Evolutionary conservation across 2,329 filamentous ascomycete genomes (phyloP).

Genomic region (Nothophoma quercina): DNA sequence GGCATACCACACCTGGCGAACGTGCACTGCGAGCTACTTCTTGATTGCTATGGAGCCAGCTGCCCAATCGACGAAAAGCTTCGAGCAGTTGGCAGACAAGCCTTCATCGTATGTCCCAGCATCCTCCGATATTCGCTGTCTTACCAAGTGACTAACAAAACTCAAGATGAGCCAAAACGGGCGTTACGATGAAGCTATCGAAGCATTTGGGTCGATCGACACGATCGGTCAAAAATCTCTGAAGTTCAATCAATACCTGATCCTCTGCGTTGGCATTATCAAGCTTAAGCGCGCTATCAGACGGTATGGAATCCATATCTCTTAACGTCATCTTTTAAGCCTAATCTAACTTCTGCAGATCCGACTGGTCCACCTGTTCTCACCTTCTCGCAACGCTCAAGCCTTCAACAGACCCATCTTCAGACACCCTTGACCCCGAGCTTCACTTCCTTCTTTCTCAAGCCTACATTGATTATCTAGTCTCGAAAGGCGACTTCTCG

Average conservation of each 20-base stretch:
- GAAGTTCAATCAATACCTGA: constrained; percentile 78
- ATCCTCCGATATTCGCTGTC: too few relatives aligned
- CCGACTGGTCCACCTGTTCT: constrained; percentile 64
- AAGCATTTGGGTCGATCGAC: constrained; percentile 66
- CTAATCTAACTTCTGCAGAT: constrained; percentile 46
- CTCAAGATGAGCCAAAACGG: constrained; percentile 68
- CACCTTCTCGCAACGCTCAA: constrained; percentile 66
- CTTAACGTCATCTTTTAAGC: background rate
- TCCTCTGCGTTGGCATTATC: constrained; percentile 71
- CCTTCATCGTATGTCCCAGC: constrained; percentile 60
- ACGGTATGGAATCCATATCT: constrained; percentile 45
- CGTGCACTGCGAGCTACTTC: constrained; percentile 74
- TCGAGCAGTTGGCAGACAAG: constrained; percentile 74
- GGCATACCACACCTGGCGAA: constrained; percentile 67
- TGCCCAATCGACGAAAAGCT: constrained; percentile 79
- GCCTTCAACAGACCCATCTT: constrained; percentile 48
- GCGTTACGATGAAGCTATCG: constrained; percentile 72
- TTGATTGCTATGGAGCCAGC: constrained; percentile 72
- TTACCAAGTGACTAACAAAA: background rate
- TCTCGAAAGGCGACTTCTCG: constrained; percentile 61
- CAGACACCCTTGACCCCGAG: constrained; percentile 63
- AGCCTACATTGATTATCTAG: constrained; percentile 66
- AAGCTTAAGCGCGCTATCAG: constrained; percentile 70
- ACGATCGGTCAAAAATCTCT: constrained; percentile 71
- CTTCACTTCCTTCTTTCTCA: constrained; percentile 66